Conservation (phyloP, 176 grass and related monocot genomes). For the Triticum monococcum region DNA sequence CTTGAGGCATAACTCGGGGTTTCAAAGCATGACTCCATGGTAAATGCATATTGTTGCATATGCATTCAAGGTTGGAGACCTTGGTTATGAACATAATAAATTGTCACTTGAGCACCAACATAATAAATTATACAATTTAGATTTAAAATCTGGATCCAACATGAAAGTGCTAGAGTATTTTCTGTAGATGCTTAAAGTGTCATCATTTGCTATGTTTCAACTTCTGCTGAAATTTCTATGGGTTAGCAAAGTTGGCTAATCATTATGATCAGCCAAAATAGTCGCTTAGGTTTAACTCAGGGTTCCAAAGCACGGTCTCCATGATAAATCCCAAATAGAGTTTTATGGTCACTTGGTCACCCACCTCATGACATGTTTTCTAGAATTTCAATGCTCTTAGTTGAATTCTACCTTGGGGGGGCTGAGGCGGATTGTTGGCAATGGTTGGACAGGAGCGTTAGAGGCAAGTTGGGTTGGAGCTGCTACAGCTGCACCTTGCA, state of each 20-base stretch:
- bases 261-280: neutral
- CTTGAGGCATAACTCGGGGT: neutral
- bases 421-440: neutral
- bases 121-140: neutral
- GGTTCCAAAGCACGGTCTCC: neutral
- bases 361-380: neutral
- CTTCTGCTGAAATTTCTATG: neutral
- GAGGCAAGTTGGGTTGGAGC: neutral
- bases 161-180: neutral
- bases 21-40: neutral
- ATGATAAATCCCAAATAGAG: neutral
- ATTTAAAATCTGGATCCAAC: neutral
- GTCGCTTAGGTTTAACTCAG: neutral
- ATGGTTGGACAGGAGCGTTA: neutral
- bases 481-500: neutral
- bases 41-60: neutral
- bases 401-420: neutral
- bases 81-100: neutral
- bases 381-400: neutral
- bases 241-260: slow-evolving; percentile 1
- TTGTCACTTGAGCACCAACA: neutral
- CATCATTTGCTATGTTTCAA: neutral
- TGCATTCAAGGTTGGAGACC: too few relatives aligned
- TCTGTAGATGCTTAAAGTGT: neutral
- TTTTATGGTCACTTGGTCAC: slow-evolving; percentile 5